Conservation (phyloP, 495 filamentous ascomycete species). For the Penicillium taxi region DNA sequence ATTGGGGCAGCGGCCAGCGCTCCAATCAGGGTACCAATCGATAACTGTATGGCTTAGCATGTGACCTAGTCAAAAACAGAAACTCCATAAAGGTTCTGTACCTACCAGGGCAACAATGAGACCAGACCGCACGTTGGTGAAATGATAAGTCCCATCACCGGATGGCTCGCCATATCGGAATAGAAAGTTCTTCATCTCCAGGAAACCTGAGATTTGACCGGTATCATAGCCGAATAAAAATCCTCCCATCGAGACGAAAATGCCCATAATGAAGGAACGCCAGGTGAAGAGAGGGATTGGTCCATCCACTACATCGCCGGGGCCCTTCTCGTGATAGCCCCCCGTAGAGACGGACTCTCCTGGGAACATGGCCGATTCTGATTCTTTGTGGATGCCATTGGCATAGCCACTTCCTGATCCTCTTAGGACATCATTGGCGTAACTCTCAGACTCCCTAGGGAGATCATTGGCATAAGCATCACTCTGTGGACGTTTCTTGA, state of each 20-base stretch:
- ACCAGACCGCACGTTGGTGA: constrained; percentile 40
- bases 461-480: constrained; percentile 2
- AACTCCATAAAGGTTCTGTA: background rate
- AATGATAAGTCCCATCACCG: constrained; percentile 21
- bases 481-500: constrained; percentile 14
- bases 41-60: constrained; percentile 27
- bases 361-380: too few species aligned
- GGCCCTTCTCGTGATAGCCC: constrained; percentile 15
- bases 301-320: constrained; percentile 20
- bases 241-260: constrained; percentile 56
- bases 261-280: constrained; percentile 37
- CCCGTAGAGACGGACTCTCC: constrained; percentile 16
- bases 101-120: constrained; percentile 41
- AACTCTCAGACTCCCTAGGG: constrained; percentile 7
- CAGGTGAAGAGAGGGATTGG: constrained; percentile 31
- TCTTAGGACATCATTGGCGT: too few species aligned
- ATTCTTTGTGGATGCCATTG: too few species aligned
- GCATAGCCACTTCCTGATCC: too few species aligned
- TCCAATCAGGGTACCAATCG: constrained; percentile 59
- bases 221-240: constrained; percentile 46
- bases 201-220: constrained; percentile 45
- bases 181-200: constrained; percentile 47
- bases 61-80: background rate
- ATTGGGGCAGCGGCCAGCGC: constrained; percentile 51
- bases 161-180: constrained; percentile 27